Evolutionary conservation across 2,329 filamentous ascomycete genomes (phyloP), one percentile per base, ranked within the genome.

Genomic region (Pseudodiploospora longispora): DNA sequence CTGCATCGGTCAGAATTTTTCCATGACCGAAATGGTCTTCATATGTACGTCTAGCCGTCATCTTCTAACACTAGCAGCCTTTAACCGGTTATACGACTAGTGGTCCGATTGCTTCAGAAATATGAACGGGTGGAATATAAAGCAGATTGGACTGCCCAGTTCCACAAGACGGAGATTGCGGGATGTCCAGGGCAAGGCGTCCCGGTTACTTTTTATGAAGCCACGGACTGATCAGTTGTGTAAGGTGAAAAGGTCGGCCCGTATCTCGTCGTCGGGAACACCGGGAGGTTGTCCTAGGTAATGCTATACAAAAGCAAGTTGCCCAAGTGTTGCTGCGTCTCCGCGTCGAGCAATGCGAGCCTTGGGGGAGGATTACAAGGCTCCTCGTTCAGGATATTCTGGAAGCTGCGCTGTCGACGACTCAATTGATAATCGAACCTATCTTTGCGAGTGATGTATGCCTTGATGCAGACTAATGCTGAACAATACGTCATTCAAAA

Each of bases 1-100:
- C 57, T 87, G 85, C 62, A 78, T 89, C 47, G 84, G 85, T 2
- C 84, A 91, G 70, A 84, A 91, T 62, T 91, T 89, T 60, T 87
- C 86, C 10, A 65, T 90, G 38, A 87, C 84, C 0, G 84, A 90
- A 69, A 85, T 85, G 69, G 53, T 52, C 7, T 54, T 50, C 41
- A 47, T 42, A 6, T 39, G 54, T 56, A 35, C 48, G 53, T 40
- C 9, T 30, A 7, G 4, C 4, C 7, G 2, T 12, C 30, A n/a
- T 19, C 29, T 30, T 29, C 6, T 7, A 10, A n/a, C 2, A 2
- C 6, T 6, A 5, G 6, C 6, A 6, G 19, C 19, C 19, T 19
- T 19, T 40, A 29, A 40, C 33, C 6, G 3, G 10, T 6, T 9
- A 6, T 28, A 19, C 19, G 19, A 19, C 3, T 19, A 71, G 68